A percentile compares a stretch with the other conserved stretches of the same genome.
Evolutionary conservation across 805 yeast genomes (phyloP).

Genomic region (Wickerhamiella siamensis): DNA sequence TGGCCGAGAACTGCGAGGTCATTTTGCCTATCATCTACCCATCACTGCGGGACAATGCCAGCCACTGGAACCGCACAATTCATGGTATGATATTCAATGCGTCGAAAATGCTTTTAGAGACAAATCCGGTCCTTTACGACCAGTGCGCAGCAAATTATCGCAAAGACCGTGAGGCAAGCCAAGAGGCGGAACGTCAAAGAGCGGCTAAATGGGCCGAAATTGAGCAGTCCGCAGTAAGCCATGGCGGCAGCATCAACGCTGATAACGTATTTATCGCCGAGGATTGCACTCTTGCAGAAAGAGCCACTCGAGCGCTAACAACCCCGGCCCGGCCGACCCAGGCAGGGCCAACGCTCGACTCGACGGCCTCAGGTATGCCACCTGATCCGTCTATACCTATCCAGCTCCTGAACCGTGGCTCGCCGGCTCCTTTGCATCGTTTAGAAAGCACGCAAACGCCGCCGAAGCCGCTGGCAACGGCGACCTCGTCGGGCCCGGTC

Average conservation of each 20-base stretch:
- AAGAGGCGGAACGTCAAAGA: conserved; percentile 40
- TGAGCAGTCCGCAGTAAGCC: not conserved
- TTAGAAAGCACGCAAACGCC: not conserved
- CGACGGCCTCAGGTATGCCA: conserved; percentile 2
- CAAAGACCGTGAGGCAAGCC: conserved; percentile 62
- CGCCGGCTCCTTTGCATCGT: too few relatives aligned
- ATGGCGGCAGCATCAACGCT: not conserved
- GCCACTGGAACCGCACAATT: conserved; percentile 89
- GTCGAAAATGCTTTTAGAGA: conserved; percentile 79
- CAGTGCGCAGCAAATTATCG: conserved; percentile 82
- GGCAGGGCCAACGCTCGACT: not conserved
- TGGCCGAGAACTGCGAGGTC: conserved; percentile 78
- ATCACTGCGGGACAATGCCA: conserved; percentile 65
- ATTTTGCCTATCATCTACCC: conserved; percentile 86
- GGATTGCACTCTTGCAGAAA: not conserved
- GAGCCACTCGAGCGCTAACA: conserved; percentile 1
- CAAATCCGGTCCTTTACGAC: conserved; percentile 80
- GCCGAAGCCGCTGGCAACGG: not conserved
- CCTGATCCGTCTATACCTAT: conserved; percentile 2
- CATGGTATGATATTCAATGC: conserved; percentile 86
- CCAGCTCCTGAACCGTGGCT: not conserved
- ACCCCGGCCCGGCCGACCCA: not conserved
- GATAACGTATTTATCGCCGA: too few relatives aligned
- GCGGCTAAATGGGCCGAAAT: conserved; percentile 39
- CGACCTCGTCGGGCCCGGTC: not conserved